Conservation (phyloP, 768 basidiomycete genomes). For the Pleurotus giganteus region DNA sequence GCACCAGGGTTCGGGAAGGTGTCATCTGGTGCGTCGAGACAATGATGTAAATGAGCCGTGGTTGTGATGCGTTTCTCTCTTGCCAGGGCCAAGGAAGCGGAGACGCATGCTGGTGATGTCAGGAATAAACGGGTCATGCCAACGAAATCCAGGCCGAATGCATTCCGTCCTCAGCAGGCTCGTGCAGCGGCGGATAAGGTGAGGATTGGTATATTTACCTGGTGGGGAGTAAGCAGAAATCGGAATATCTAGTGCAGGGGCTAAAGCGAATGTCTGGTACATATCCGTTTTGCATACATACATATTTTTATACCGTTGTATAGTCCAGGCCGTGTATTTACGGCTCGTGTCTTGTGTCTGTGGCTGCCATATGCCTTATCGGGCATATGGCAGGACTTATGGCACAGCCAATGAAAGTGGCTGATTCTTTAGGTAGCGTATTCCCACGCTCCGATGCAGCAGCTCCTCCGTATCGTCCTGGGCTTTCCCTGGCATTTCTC, state of each 20-base stretch:
- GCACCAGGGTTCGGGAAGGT: conserved; percentile 3
- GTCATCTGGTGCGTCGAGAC: conserved; percentile 2
- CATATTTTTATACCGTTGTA: too few relatives aligned
- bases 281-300: background rate
- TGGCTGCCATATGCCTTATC: too few relatives aligned
- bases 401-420: too few relatives aligned
- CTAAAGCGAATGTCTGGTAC: background rate
- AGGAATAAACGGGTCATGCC: conserved; percentile 1
- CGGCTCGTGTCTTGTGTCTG: too few relatives aligned
- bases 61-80: background rate
- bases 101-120: background rate
- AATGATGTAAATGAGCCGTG: background rate
- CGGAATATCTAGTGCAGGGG: background rate
- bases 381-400: too few relatives aligned
- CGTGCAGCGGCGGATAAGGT: background rate
- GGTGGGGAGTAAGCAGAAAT: conserved; percentile 1
- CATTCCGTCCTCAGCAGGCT: conserved; percentile 2
- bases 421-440: too few relatives aligned
- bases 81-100: conserved; percentile 7
- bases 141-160: background rate
- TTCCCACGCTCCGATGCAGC: too few relatives aligned
- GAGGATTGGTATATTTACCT: background rate
- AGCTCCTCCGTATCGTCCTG: too few relatives aligned
- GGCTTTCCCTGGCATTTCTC: too few relatives aligned
- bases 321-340: too few relatives aligned